Conservation (phyloP, 2,329 filamentous ascomycete species). For the Aspergillus transmontanensis region DNA sequence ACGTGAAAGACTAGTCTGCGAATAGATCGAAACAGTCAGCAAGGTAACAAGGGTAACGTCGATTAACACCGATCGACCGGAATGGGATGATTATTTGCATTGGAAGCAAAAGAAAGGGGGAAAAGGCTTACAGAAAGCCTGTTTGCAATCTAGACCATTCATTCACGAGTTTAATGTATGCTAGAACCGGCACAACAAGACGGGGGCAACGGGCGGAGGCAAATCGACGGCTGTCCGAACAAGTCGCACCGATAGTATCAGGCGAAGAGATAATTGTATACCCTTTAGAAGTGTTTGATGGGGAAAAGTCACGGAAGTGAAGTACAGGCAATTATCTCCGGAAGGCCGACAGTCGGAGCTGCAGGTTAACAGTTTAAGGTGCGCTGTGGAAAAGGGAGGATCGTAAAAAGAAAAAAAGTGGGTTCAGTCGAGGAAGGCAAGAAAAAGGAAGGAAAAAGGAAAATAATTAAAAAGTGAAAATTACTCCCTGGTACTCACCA, state of each 20-base stretch:
- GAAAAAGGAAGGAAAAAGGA: slow-evolving; percentile 12
- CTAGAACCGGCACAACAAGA: slow-evolving; percentile 9
- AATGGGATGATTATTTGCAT: not conserved
- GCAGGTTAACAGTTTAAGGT: slow-evolving; percentile 13
- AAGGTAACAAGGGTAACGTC: not conserved
- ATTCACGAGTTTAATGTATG: slow-evolving; percentile 16
- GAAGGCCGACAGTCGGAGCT: slow-evolving; percentile 12
- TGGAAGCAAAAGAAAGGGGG: slow-evolving; percentile 1
- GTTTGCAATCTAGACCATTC: slow-evolving; percentile 23
- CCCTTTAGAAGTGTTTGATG: not conserved
- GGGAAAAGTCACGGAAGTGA: slow-evolving; percentile 2
- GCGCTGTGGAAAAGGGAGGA: slow-evolving; percentile 13
- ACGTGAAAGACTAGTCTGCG: slow-evolving; percentile 23
- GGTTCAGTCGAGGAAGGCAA: slow-evolving; percentile 4
- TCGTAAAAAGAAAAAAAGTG: slow-evolving; percentile 8
- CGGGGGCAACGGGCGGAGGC: slow-evolving; percentile 2
- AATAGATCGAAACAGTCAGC: slow-evolving; percentile 14
- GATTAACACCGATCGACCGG: not conserved
- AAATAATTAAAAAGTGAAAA: slow-evolving; percentile 16
- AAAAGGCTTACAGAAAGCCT: slow-evolving; percentile 18
- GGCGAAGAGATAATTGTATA: slow-evolving; percentile 11
- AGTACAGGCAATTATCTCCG: slow-evolving; percentile 7
- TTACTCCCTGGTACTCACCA: slow-evolving; percentile 25
- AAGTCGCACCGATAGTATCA: slow-evolving; percentile 13
- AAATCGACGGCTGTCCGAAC: slow-evolving; percentile 7